A percentile compares a stretch with the other conserved stretches of the same genome.
Conservation (phyloP, 2,329 filamentous ascomycete species). For the Westerdykella aurantiaca region DNA sequence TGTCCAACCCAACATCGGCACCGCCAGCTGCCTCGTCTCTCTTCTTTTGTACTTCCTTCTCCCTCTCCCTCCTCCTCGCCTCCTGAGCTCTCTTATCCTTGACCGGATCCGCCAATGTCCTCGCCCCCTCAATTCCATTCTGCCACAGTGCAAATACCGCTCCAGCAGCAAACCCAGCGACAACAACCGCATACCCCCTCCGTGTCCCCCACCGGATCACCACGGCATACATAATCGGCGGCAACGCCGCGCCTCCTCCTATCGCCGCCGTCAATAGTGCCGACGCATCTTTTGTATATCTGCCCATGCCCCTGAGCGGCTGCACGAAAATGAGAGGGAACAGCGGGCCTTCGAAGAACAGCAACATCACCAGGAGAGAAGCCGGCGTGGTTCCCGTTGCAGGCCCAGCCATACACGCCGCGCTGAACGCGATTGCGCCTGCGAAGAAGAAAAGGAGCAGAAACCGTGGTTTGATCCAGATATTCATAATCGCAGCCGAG, state of each 20-base stretch:
- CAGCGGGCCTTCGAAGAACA: conserved; percentile 56
- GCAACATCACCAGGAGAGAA: conserved; percentile 47
- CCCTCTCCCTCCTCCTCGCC: conserved; percentile 12
- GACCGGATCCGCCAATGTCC: conserved; percentile 48
- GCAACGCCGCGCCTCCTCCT: conserved; percentile 51
- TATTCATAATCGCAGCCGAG: conserved; percentile 47
- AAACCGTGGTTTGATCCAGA: conserved; percentile 53
- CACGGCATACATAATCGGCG: conserved; percentile 50
- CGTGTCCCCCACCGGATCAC: conserved; percentile 35
- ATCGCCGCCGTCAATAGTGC: conserved; percentile 51
- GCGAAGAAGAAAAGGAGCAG: conserved; percentile 51
- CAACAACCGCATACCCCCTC: conserved; percentile 50
- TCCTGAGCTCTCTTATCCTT: conserved; percentile 27
- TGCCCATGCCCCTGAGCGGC: conserved; percentile 52
- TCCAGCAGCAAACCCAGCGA: conserved; percentile 49
- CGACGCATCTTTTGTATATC: conserved; percentile 53
- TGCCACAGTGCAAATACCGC: conserved; percentile 52
- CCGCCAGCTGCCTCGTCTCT: not conserved
- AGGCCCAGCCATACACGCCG: conserved; percentile 45
- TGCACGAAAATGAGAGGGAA: conserved; percentile 57
- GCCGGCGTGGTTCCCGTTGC: conserved; percentile 37
- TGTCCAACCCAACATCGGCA: not conserved
- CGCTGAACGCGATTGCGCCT: conserved; percentile 49
- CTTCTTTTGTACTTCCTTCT: conserved; percentile 15
- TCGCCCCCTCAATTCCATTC: conserved; percentile 44